A percentile compares a stretch with the other conserved stretches of the same genome.
phyloP scores from a whole-genome alignment of 768 basidiomycete species.

The Psilocybe cubensis region DNA sequence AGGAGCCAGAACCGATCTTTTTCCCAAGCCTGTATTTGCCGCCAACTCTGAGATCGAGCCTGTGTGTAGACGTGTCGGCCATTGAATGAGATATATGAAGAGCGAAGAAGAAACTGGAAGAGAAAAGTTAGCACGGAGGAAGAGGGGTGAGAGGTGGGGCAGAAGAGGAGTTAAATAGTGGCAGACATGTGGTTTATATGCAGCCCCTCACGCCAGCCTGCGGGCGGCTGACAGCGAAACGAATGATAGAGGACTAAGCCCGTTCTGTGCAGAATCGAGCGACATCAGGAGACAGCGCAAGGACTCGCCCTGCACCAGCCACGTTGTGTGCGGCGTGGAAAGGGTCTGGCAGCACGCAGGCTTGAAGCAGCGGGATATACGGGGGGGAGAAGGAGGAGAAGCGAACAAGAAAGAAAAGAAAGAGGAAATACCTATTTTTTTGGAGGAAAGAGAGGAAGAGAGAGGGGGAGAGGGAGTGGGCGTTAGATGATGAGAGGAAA shows the following conservation, averaged over 20 bases:
- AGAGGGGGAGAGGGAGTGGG: conserved; percentile 20
- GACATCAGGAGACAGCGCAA: conserved; percentile 18
- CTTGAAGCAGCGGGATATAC: conserved; percentile 1
- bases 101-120: conserved; percentile 26
- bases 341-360: conserved; percentile 1
- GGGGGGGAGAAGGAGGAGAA: conserved; percentile 1
- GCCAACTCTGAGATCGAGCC: conserved; percentile 87
- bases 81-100: conserved; percentile 41
- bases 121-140: conserved; percentile 11
- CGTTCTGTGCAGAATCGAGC: conserved; percentile 2
- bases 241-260: conserved; percentile 10
- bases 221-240: conserved; percentile 30
- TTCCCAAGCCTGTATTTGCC: conserved; percentile 98
- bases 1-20: conserved; percentile 99
- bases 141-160: conserved; percentile 24
- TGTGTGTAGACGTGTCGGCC: conserved; percentile 73
- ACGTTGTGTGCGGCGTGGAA: conserved; percentile 28
- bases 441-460: conserved; percentile 13
- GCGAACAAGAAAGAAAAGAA: conserved; percentile 10
- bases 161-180: conserved; percentile 39
- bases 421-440: conserved; percentile 20
- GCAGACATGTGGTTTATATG: conserved; percentile 46
- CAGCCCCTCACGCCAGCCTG: conserved; percentile 38
- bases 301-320: conserved; percentile 18
- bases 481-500: conserved; percentile 29